phyloP scores from a whole-genome alignment of 176 grass and related monocot genomes.

The maize (Zea mays) region DNA sequence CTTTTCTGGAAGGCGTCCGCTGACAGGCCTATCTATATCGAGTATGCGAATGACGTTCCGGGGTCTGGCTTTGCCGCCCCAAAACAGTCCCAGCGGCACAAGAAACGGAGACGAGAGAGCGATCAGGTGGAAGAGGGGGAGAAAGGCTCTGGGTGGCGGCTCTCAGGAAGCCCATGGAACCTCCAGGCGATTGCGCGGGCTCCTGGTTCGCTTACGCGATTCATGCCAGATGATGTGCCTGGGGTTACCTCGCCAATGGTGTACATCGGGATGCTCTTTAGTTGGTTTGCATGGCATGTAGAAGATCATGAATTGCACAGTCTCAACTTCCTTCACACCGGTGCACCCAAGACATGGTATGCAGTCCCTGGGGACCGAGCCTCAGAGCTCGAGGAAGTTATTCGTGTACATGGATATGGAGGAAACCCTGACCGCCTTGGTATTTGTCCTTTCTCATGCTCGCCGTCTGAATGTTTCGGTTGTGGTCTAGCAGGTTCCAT shows the following conservation, averaged over 20 bases:
- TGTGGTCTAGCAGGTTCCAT: not conserved
- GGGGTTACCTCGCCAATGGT: slow-evolving; percentile 97
- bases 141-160: slow-evolving; percentile 59
- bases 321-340: slow-evolving; percentile 82
- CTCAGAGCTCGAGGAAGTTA: slow-evolving; percentile 70
- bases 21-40: slow-evolving; percentile 79
- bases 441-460: slow-evolving; percentile 35
- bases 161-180: slow-evolving; percentile 95
- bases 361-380: slow-evolving; percentile 65
- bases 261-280: slow-evolving; percentile 96
- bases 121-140: slow-evolving; percentile 32
- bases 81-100: slow-evolving; percentile 4
- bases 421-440: slow-evolving; percentile 69
- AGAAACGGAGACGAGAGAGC: slow-evolving; percentile 44
- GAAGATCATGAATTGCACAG: slow-evolving; percentile 99
- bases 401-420: slow-evolving; percentile 81
- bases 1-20: slow-evolving; percentile 82
- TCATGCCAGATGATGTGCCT: slow-evolving; percentile 93
- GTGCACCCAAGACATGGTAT: slow-evolving; percentile 90
- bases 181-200: slow-evolving; percentile 78
- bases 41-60: slow-evolving; percentile 95
- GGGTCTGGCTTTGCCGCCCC: slow-evolving; percentile 77
- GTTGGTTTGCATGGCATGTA: slow-evolving; percentile 97
- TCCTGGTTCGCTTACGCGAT: slow-evolving; percentile 81
- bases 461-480: not conserved